A percentile compares a stretch with the other conserved stretches of the same genome.
Evolutionary conservation across 2,329 filamentous ascomycete species (phyloP).

Genomic region (Pyrenophora seminiperda): DNA sequence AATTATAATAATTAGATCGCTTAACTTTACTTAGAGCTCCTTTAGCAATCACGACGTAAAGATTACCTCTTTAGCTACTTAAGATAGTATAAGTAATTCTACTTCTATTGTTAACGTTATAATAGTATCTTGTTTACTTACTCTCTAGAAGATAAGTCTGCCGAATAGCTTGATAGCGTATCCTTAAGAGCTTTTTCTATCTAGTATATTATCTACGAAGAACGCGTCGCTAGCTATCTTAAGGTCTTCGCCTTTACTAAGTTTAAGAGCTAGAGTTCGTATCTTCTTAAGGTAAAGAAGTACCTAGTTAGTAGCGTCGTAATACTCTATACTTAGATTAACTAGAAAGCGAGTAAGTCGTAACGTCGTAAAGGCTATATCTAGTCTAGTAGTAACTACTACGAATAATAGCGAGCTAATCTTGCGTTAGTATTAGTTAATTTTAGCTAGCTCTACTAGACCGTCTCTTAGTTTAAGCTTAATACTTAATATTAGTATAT

Average conservation of each 20-base stretch:
- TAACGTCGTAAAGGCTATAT: conserved; percentile 12
- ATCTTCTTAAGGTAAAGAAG: neutral
- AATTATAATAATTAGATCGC: too few species aligned
- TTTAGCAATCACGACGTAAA: too few species aligned
- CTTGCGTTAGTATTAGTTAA: conserved; percentile 7
- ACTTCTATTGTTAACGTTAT: neutral
- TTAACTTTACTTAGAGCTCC: too few species aligned
- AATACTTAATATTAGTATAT: neutral
- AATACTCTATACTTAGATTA: neutral
- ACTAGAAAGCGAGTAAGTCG: neutral
- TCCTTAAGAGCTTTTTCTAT: neutral
- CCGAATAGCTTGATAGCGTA: neutral
- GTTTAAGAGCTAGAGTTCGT: neutral
- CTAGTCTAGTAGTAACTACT: conserved; percentile 7
- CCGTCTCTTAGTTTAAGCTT: neutral
- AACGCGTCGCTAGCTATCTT: neutral
- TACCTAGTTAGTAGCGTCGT: neutral
- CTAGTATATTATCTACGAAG: neutral
- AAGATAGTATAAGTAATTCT: neutral
- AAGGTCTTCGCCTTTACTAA: neutral
- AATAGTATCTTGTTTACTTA: neutral
- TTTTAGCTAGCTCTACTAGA: neutral
- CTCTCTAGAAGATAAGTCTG: neutral
- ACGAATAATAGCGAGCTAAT: conserved; percentile 3
- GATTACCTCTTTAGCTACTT: neutral